phyloP scores from a whole-genome alignment of 2,329 filamentous ascomycete genomes.

The Pezicula neosporulosa region DNA sequence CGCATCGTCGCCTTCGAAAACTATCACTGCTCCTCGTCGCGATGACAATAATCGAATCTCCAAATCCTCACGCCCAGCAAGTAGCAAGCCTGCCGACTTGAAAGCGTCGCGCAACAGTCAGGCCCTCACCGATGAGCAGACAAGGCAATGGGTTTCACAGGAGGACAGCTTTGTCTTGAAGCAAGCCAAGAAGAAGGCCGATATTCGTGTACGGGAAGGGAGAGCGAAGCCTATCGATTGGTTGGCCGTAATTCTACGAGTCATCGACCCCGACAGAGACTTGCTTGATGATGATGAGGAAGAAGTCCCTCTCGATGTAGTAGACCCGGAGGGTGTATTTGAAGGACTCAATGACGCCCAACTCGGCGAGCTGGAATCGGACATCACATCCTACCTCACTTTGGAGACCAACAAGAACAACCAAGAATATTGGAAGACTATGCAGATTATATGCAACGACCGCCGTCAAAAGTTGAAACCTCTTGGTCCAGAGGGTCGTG shows the following conservation, averaged over 20 bases:
- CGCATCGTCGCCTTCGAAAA: constrained; percentile 37
- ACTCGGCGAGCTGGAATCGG: constrained; percentile 73
- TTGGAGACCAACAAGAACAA: constrained; percentile 78
- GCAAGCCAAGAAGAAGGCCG: constrained; percentile 97
- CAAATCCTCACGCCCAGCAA: constrained; percentile 38
- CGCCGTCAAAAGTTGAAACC: constrained; percentile 63
- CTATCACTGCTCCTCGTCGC: constrained; percentile 52
- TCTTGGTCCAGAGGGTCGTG: constrained; percentile 59
- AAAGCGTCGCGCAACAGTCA: constrained; percentile 23
- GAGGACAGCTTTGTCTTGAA: constrained; percentile 95
- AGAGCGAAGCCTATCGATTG: constrained; percentile 91
- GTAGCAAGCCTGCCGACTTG: constrained; percentile 20
- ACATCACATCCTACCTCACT: constrained; percentile 75
- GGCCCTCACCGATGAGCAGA: constrained; percentile 63
- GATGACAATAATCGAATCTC: constrained; percentile 54
- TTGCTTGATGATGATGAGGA: constrained; percentile 78
- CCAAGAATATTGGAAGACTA: constrained; percentile 86
- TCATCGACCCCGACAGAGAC: constrained; percentile 81
- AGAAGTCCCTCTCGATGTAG: constrained; percentile 70
- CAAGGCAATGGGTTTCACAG: constrained; percentile 81
- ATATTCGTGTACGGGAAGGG: constrained; percentile 87
- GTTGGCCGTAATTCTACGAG: constrained; percentile 84
- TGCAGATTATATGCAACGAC: constrained; percentile 81
- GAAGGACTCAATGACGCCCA: constrained; percentile 65
- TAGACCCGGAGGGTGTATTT: constrained; percentile 78